A percentile compares a stretch with the other conserved stretches of the same genome.
Evolutionary conservation across 2,329 filamentous ascomycete genomes (phyloP).

Genomic region (Fonsecaea monophora): DNA sequence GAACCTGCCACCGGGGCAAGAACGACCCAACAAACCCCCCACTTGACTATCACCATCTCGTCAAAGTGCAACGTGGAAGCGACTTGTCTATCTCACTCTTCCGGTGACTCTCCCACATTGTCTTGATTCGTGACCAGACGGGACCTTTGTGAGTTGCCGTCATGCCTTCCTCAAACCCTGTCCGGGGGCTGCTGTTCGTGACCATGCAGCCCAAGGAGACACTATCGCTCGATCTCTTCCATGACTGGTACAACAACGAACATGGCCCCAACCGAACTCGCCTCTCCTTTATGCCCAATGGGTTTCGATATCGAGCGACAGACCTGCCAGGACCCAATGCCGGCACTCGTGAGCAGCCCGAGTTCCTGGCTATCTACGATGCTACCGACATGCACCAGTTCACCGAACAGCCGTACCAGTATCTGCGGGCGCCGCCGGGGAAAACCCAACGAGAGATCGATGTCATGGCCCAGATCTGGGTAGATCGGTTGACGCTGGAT

Average conservation of each 20-base stretch:
- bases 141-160: background rate
- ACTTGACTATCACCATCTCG: background rate
- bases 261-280: slow-evolving; percentile 83
- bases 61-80: background rate
- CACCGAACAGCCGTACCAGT: slow-evolving; percentile 71
- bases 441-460: slow-evolving; percentile 66
- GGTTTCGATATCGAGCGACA: slow-evolving; percentile 76
- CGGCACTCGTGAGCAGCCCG: slow-evolving; percentile 50
- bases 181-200: slow-evolving; percentile 78
- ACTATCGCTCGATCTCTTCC: slow-evolving; percentile 62
- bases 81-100: background rate
- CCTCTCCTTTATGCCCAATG: slow-evolving; percentile 75
- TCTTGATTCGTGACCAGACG: background rate
- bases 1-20: background rate
- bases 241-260: slow-evolving; percentile 95
- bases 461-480: slow-evolving; percentile 69
- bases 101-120: background rate
- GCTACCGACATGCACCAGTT: slow-evolving; percentile 72
- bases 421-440: slow-evolving; percentile 53
- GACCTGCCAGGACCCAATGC: slow-evolving; percentile 54
- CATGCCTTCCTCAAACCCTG: slow-evolving; percentile 36
- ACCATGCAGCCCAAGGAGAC: slow-evolving; percentile 73
- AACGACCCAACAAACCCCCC: background rate
- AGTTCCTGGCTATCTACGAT: slow-evolving; percentile 36
- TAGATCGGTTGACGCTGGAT: slow-evolving; percentile 75